These are phyloP conservation scores for Alternaria triticina DNA, from an alignment of 2,329 filamentous ascomycete genomes.

Conservation along the genomic window DNA sequence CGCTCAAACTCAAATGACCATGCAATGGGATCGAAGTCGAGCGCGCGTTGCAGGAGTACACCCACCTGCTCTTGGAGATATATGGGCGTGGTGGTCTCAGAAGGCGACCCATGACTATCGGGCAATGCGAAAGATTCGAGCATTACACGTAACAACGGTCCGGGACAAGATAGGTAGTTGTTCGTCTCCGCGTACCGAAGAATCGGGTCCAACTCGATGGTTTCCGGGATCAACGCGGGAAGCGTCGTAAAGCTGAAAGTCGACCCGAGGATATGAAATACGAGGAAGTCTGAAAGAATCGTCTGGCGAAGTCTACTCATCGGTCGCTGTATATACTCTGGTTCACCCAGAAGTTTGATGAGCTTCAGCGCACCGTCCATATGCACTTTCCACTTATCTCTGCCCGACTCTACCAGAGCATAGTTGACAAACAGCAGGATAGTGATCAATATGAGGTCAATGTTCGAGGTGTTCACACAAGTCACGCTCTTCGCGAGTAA, in stretches of 20 bases:
- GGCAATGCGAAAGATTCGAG: constrained; percentile 44
- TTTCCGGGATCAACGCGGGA: constrained; percentile 37
- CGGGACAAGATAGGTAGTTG: constrained; percentile 49
- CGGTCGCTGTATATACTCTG: constrained; percentile 31
- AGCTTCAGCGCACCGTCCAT: constrained; percentile 59
- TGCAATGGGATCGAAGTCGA: constrained; percentile 39
- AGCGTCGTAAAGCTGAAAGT: constrained; percentile 39
- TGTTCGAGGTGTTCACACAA: constrained; percentile 36
- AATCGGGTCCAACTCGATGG: constrained; percentile 42
- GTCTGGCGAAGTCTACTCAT: constrained; percentile 44
- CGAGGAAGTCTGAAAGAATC: constrained; percentile 45
- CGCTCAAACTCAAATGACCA: constrained; percentile 43
- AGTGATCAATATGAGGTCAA: constrained; percentile 54
- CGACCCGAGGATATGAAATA: constrained; percentile 46
- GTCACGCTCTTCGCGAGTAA: constrained; percentile 48
- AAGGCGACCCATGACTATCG: constrained; percentile 23
- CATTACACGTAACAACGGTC: constrained; percentile 45
- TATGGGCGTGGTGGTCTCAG: constrained; percentile 11
- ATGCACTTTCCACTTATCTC: constrained; percentile 59
- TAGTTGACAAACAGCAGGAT: constrained; percentile 59
- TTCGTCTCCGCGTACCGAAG: constrained; percentile 50
- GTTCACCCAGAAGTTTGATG: constrained; percentile 48
- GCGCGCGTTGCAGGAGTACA: constrained; percentile 31
- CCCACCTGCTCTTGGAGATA: constrained; percentile 35
- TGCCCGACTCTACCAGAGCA: constrained; percentile 59